Percentiles rank a stretch among this genome's conserved stretches.
phyloP scores from a whole-genome alignment of 306 rosid species.

The Macrotyloma uniflorum region DNA sequence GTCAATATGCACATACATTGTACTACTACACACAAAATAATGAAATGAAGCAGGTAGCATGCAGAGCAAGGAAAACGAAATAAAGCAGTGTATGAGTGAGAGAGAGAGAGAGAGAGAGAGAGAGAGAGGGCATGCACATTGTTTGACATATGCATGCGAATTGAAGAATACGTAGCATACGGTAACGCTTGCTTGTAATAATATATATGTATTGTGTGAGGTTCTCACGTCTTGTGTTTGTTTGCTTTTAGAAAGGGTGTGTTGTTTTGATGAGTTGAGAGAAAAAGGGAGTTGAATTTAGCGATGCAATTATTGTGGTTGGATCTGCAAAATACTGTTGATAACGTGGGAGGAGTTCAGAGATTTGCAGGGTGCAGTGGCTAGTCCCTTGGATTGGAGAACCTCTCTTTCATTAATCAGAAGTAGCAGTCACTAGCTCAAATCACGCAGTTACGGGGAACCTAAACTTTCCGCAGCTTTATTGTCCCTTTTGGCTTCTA shows the following conservation, averaged over 20 bases:
- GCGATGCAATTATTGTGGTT: slow-evolving; percentile 37
- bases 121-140: not conserved
- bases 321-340: slow-evolving; percentile 42
- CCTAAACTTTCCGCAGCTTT: slow-evolving; percentile 57
- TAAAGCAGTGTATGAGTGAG: not conserved
- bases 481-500: slow-evolving; percentile 51
- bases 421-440: slow-evolving; percentile 39
- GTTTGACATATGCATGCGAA: not conserved
- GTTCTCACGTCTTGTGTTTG: not conserved
- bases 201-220: not conserved
- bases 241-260: not conserved
- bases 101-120: no score
- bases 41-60: not conserved
- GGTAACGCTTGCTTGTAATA: slow-evolving; percentile 7
- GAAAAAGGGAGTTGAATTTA: slow-evolving; percentile 20
- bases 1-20: not conserved
- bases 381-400: slow-evolving; percentile 40
- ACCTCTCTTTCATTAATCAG: slow-evolving; percentile 27
- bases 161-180: not conserved
- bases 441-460: slow-evolving; percentile 62
- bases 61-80: not conserved
- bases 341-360: slow-evolving; percentile 39
- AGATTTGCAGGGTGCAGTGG: slow-evolving; percentile 31
- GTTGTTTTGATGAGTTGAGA: slow-evolving; percentile 22
- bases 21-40: not conserved